Evolutionary conservation across 2,329 filamentous ascomycete species (phyloP), one percentile per base, ranked within the genome.

Genomic region (Orbilia blumenaviensis): DNA sequence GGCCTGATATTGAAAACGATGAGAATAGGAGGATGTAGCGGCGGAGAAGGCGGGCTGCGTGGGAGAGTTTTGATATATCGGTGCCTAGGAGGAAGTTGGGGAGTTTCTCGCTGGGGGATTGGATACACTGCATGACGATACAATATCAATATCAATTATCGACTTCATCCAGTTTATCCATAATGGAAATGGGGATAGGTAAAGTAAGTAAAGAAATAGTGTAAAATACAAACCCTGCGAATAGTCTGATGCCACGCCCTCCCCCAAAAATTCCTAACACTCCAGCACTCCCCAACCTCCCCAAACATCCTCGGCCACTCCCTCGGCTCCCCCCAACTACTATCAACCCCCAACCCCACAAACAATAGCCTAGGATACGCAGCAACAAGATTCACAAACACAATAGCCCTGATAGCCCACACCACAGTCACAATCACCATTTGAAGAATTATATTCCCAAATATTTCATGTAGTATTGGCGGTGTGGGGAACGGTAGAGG

Each of bases 221-320:
- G n/a, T 8, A 27, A 23, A 14, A 50, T 18, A 56, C 29, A 9
- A 14, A 66, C 62, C 48, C 46, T 56, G 14, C 62, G 18, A 14
- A 66, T 25, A 32, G 9, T 18, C 36, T 36, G 21, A 66, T 66
- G 62, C 62, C 62, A 66, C 12, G 32, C 48, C 36, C 38, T 56
- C n/a, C 62, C 62, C 48, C 62, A 66, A 6, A 56, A 21, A 8
- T 2, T 21, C 25, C 34, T 38, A 32, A 66, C 42, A 56, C 62
- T 66, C 62, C 62, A 66, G 21, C 46, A 44, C 23, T 66, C 62
- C n/a, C 34, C 46, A 32, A 56, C 32, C 1, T 23, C 9, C 2
- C 62, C 62, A 56, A 66, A 66, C 46, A 44, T 66, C 34, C 50
- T 42, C 2, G 23, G 23, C 62, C 62, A 66, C 14, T 9, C 1